Conservation (phyloP, 1,284 basidiomycete genomes). For the Sanghuangporus sanghuang region DNA sequence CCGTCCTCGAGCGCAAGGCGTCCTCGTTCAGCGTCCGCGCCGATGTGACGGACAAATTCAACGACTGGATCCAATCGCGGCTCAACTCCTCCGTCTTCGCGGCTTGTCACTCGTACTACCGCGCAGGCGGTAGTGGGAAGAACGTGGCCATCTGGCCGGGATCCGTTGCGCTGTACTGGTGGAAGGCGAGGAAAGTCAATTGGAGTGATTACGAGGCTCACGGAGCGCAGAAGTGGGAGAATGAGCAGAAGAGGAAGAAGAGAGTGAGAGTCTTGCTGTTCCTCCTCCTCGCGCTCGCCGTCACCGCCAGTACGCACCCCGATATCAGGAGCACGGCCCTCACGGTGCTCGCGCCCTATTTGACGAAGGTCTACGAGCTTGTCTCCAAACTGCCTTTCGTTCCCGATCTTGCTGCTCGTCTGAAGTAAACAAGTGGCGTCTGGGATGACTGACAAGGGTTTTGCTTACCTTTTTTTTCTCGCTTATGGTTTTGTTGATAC, state of each 20-base stretch:
- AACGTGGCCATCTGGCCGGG: conserved; percentile 26
- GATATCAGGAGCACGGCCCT: background rate
- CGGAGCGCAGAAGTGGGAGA: conserved; percentile 26
- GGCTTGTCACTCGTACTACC: conserved; percentile 28
- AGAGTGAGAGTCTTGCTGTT: background rate
- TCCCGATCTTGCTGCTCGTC: background rate
- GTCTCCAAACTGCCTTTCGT: background rate
- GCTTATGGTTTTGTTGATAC: background rate
- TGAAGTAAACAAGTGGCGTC: background rate
- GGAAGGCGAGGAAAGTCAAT: conserved; percentile 24
- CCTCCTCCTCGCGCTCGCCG: background rate
- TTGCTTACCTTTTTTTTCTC: background rate
- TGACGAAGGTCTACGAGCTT: background rate
- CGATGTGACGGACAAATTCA: conserved; percentile 26
- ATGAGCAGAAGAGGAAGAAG: conserved; percentile 5
- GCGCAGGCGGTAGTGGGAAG: conserved; percentile 23
- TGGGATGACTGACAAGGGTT: background rate
- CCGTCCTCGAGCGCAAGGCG: conserved; percentile 24
- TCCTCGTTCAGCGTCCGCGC: conserved; percentile 25
- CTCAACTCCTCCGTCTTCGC: conserved; percentile 22
- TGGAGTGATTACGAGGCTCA: conserved; percentile 25
- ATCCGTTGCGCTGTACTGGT: conserved; percentile 28
- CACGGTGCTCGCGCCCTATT: background rate
- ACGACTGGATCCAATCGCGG: conserved; percentile 22
- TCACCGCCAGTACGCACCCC: background rate